Evolutionary conservation across 106 monocot species (phyloP).

Genomic region (Dioscorea alata): DNA sequence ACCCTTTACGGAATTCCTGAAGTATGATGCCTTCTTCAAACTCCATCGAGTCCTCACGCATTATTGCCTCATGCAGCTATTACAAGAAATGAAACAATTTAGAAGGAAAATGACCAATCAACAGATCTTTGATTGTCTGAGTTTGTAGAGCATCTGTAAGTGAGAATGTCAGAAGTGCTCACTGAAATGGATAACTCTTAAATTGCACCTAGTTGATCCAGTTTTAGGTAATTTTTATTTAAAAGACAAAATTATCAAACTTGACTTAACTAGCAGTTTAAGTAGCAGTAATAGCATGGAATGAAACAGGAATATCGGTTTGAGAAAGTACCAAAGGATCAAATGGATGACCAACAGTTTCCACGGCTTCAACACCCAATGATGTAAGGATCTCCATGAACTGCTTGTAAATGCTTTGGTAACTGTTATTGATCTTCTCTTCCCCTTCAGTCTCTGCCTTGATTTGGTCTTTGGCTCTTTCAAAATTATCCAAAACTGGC

Average conservation of each 20-base stretch:
- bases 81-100: slow-evolving; percentile 5
- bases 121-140: too few species aligned
- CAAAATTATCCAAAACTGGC: slow-evolving; percentile 89
- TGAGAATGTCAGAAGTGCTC: too few species aligned
- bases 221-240: too few species aligned
- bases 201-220: too few species aligned
- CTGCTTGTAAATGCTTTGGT: slow-evolving; percentile 91
- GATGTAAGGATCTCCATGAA: slow-evolving; percentile 66
- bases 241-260: too few species aligned
- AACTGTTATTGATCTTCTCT: slow-evolving; percentile 78
- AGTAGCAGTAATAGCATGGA: background rate
- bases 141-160: too few species aligned
- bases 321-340: slow-evolving; percentile 70
- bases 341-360: slow-evolving; percentile 72
- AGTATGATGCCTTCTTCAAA: slow-evolving; percentile 75
- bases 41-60: slow-evolving; percentile 71
- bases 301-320: too few species aligned
- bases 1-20: slow-evolving; percentile 87
- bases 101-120: background rate
- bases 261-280: too few species aligned
- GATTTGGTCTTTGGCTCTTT: slow-evolving; percentile 85
- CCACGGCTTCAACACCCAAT: slow-evolving; percentile 63
- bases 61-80: slow-evolving; percentile 93
- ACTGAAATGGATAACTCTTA: too few species aligned
- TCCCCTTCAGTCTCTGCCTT: slow-evolving; percentile 78